phyloP scores from a whole-genome alignment of 2,329 filamentous ascomycete species.

The Thelonectria rubi region DNA sequence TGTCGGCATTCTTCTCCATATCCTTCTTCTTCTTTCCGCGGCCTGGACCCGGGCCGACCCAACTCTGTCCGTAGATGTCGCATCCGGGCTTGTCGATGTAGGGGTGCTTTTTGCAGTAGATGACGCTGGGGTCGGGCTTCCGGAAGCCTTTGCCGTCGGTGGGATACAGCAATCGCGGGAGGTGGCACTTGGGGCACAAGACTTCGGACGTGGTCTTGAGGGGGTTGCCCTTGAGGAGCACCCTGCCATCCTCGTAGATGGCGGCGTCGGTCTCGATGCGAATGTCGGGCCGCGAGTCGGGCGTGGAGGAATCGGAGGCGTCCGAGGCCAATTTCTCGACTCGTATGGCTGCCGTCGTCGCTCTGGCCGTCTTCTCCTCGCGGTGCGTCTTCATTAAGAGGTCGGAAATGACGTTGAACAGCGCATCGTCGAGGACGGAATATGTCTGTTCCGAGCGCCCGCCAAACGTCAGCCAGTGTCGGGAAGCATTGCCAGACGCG shows the following conservation, averaged over 20 bases:
- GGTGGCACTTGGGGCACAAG: conserved; percentile 76
- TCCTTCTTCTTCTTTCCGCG: conserved; percentile 84
- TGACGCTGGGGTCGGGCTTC: conserved; percentile 71
- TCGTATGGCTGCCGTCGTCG: conserved; percentile 69
- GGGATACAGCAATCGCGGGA: conserved; percentile 77
- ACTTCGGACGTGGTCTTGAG: conserved; percentile 76
- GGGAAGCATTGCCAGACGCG: neutral
- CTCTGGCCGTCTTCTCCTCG: conserved; percentile 79
- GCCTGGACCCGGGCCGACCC: conserved; percentile 74
- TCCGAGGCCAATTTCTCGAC: conserved; percentile 70
- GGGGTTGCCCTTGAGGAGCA: conserved; percentile 76
- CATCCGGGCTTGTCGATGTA: conserved; percentile 80
- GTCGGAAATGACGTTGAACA: conserved; percentile 81
- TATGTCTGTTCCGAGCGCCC: conserved; percentile 57
- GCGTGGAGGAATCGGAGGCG: conserved; percentile 60
- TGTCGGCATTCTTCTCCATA: conserved; percentile 68
- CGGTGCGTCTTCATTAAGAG: conserved; percentile 78
- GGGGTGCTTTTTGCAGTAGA: conserved; percentile 82
- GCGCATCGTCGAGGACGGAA: conserved; percentile 75
- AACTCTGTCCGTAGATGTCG: conserved; percentile 85
- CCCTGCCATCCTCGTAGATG: conserved; percentile 74
- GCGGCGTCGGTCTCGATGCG: conserved; percentile 73
- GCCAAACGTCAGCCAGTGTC: conserved; percentile 30
- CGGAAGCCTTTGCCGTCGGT: conserved; percentile 73
- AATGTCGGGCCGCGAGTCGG: conserved; percentile 64